Conservation (phyloP, 169 alveolate species). For the Eimeria sp. region DNA sequence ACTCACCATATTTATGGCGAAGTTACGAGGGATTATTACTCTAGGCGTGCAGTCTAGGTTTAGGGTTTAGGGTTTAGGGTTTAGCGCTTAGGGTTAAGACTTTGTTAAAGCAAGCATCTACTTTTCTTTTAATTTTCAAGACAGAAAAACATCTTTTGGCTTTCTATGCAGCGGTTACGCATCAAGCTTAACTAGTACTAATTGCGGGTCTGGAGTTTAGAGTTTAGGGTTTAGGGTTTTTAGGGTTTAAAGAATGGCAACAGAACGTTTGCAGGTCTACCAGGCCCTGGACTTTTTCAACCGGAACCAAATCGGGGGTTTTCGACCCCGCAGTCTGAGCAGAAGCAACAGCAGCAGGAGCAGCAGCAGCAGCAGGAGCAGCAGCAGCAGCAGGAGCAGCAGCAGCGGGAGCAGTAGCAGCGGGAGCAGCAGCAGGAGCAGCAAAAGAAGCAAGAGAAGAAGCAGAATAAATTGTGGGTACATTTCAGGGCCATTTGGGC, state of each 20-base stretch:
- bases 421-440: neutral
- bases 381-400: slow-evolving; percentile 34
- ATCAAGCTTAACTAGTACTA: too few species aligned
- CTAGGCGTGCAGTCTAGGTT: neutral
- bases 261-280: neutral
- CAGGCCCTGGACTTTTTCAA: neutral
- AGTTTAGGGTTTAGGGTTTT: neutral
- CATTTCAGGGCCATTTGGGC: slow-evolving; percentile 56
- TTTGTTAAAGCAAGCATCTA: neutral
- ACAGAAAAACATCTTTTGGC: too few species aligned
- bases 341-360: neutral
- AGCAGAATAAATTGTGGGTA: neutral
- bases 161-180: too few species aligned
- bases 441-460: neutral
- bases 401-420: slow-evolving; percentile 18
- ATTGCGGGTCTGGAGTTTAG: neutral
- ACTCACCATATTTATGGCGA: neutral
- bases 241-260: neutral
- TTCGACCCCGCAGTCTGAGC: neutral
- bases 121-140: too few species aligned
- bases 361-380: slow-evolving; percentile 38
- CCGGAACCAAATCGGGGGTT: slow-evolving; percentile 3
- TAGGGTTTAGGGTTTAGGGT: slow-evolving; percentile 30
- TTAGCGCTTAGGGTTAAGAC: neutral
- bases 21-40: neutral